Conservation (phyloP, 2,329 filamentous ascomycete genomes). For the Camillea tinctor region DNA sequence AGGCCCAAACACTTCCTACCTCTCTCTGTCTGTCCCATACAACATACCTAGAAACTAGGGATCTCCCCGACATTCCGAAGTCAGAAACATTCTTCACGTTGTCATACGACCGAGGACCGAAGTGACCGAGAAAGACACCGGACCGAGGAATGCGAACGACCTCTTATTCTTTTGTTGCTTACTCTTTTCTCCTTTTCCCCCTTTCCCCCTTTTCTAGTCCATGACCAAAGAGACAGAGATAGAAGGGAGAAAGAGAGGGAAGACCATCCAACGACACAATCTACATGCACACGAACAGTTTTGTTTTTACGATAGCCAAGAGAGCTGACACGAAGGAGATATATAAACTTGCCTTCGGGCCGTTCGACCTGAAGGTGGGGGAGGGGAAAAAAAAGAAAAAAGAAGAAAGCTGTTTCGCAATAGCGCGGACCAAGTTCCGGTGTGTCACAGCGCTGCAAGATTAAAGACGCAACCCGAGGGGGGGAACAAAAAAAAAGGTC, state of each 20-base stretch:
- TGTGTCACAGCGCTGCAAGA: not conserved
- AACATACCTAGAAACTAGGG: not conserved
- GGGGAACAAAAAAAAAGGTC: constrained; percentile 17
- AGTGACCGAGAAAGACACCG: constrained; percentile 23
- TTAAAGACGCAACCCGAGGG: not conserved
- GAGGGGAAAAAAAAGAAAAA: too few species aligned
- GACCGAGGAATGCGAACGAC: constrained; percentile 13
- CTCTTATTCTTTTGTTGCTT: not conserved
- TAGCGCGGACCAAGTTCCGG: not conserved
- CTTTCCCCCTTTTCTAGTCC: too few species aligned
- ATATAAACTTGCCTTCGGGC: not conserved
- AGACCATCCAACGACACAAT: not conserved
- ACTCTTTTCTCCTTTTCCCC: too few species aligned
- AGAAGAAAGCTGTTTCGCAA: not conserved
- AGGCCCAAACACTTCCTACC: not conserved
- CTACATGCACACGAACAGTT: not conserved
- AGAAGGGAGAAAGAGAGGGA: too few species aligned
- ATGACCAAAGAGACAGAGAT: too few species aligned
- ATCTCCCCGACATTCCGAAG: constrained; percentile 18
- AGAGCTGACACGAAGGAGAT: not conserved
- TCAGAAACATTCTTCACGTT: constrained; percentile 13
- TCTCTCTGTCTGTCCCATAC: too few species aligned
- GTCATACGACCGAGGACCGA: constrained; percentile 11
- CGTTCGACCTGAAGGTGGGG: not conserved
- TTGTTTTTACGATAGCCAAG: not conserved